Conservation (phyloP, 1,284 basidiomycete genomes). For the Bjerkandera adusta region DNA sequence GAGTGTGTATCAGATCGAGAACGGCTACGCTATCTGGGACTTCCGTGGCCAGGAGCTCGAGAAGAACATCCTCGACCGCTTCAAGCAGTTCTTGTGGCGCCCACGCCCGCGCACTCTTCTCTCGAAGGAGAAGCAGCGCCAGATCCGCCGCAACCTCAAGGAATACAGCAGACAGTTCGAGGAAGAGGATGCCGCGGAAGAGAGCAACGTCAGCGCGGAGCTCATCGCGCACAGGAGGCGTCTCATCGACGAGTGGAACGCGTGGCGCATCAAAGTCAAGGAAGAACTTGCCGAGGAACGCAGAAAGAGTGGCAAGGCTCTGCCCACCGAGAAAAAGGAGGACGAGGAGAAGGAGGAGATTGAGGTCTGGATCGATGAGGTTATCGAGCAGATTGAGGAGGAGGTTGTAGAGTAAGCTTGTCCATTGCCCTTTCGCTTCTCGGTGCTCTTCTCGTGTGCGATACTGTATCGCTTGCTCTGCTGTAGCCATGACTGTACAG, state of each 20-base stretch:
- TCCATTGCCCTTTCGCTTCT: background rate
- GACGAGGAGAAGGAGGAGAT: slow-evolving; percentile 81
- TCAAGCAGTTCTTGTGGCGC: slow-evolving; percentile 99
- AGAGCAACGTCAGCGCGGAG: slow-evolving; percentile 92
- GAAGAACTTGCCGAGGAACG: slow-evolving; percentile 55
- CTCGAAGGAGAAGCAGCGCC: slow-evolving; percentile 86
- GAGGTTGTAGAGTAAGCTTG: slow-evolving; percentile 50
- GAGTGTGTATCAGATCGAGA: slow-evolving; percentile 71
- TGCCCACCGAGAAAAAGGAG: slow-evolving; percentile 31
- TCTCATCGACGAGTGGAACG: slow-evolving; percentile 98
- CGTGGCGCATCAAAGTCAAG: slow-evolving; percentile 75
- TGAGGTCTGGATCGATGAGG: slow-evolving; percentile 89
- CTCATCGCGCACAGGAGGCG: slow-evolving; percentile 89
- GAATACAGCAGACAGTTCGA: slow-evolving; percentile 94
- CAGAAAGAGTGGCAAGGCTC: slow-evolving; percentile 36
- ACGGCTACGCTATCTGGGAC: slow-evolving; percentile 97
- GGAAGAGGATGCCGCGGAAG: slow-evolving; percentile 95
- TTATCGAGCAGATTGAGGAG: slow-evolving; percentile 89
- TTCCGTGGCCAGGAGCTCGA: slow-evolving; percentile 93
- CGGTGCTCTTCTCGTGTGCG: background rate
- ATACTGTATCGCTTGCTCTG: background rate
- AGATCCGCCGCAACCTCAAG: slow-evolving; percentile 86
- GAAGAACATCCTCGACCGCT: slow-evolving; percentile 89
- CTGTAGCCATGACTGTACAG: background rate
- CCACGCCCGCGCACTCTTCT: slow-evolving; percentile 90